phyloP scores from a whole-genome alignment of 2,329 filamentous ascomycete genomes.

The Dactylellina parvicollis region DNA sequence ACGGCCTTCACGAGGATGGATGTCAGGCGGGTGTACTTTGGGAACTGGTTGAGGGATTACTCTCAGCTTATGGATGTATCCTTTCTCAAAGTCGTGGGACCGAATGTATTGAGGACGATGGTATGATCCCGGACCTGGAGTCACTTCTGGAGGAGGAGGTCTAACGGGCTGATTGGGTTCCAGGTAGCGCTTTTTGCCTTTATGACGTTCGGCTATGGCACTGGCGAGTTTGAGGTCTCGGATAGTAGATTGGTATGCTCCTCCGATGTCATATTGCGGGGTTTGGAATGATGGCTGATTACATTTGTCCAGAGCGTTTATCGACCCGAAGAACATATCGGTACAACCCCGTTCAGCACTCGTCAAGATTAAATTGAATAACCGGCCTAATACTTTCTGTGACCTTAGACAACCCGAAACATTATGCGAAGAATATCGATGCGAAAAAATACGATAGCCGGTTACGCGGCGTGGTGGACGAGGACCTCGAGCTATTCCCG shows the following conservation, averaged over 20 bases:
- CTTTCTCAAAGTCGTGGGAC: constrained; percentile 87
- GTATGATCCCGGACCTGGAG: constrained; percentile 15
- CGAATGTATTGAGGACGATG: constrained; percentile 87
- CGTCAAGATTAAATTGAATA: neutral
- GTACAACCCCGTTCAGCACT: constrained; percentile 59
- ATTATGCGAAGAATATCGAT: constrained; percentile 86
- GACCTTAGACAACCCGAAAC: constrained; percentile 68
- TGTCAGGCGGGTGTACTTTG: constrained; percentile 55
- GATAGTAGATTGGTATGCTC: constrained; percentile 81
- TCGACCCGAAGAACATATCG: constrained; percentile 83
- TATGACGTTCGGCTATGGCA: constrained; percentile 84
- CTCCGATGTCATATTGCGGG: constrained; percentile 29
- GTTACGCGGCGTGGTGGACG: constrained; percentile 78
- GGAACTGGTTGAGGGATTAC: constrained; percentile 76
- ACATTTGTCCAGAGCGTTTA: constrained; percentile 28
- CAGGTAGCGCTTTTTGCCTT: constrained; percentile 85
- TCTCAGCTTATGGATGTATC: constrained; percentile 93
- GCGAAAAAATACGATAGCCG: constrained; percentile 82
- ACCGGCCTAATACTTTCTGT: constrained; percentile 9
- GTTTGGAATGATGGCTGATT: constrained; percentile 9
- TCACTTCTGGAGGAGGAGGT: neutral
- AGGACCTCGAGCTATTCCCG: constrained; percentile 75
- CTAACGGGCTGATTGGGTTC: constrained; percentile 8
- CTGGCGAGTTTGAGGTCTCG: constrained; percentile 85
- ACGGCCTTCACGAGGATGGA: constrained; percentile 51